phyloP scores from a whole-genome alignment of 2,329 filamentous ascomycete genomes.

The Zasmidium cellare region DNA sequence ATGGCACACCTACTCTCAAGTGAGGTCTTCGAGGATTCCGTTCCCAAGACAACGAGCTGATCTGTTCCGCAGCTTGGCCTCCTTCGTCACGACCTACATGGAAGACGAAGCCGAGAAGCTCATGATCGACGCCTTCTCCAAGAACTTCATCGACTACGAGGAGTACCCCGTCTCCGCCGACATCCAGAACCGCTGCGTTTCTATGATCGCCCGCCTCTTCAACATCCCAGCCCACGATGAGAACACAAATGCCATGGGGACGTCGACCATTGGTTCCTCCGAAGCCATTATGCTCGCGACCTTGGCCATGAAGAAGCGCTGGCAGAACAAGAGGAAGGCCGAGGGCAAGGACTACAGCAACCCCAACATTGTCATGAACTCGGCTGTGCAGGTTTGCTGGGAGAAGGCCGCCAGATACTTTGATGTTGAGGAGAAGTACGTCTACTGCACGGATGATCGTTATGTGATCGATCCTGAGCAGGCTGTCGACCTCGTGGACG shows the following conservation, averaged over 20 bases:
- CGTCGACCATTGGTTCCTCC: constrained; percentile 83
- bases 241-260: constrained; percentile 71
- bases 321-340: constrained; percentile 82
- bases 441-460: constrained; percentile 61
- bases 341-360: constrained; percentile 76
- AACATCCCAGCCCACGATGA: constrained; percentile 65
- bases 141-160: constrained; percentile 73
- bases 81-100: constrained; percentile 97
- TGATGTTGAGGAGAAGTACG: constrained; percentile 85
- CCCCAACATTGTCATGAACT: constrained; percentile 94
- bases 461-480: constrained; percentile 65
- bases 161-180: constrained; percentile 53
- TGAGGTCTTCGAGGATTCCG: constrained; percentile 40
- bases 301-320: constrained; percentile 92
- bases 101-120: constrained; percentile 95
- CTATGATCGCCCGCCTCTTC: constrained; percentile 79
- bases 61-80: constrained; percentile 66
- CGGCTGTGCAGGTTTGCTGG: constrained; percentile 96
- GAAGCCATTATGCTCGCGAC: constrained; percentile 83
- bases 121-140: constrained; percentile 88
- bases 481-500: constrained; percentile 62
- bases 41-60: neutral
- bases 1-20: constrained; percentile 88
- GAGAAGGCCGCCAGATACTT: constrained; percentile 66
- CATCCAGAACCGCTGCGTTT: constrained; percentile 78